phyloP scores from a whole-genome alignment of 176 grass and related monocot species.

The Juncus inflexus region DNA sequence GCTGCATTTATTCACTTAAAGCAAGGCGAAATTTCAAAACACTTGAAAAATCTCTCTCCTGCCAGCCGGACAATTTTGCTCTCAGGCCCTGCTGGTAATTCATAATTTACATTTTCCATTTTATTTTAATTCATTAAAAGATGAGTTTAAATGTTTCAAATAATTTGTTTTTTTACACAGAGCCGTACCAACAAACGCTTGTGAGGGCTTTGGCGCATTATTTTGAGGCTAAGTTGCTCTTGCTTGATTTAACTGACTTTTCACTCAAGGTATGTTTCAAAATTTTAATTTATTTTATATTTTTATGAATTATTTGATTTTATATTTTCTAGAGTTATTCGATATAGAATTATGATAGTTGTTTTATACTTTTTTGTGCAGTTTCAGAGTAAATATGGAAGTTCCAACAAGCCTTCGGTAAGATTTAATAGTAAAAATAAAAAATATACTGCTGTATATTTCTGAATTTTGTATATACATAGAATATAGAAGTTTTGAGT shows the following conservation, averaged over 20 bases:
- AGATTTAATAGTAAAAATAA: conserved; percentile 16
- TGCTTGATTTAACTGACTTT: conserved; percentile 81
- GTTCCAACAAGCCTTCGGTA: conserved; percentile 51
- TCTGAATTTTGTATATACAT: background rate
- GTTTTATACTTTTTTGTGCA: conserved; percentile 23
- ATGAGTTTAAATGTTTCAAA: background rate
- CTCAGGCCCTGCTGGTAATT: conserved; percentile 71
- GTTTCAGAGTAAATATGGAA: conserved; percentile 93
- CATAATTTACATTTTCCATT: background rate
- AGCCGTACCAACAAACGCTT: conserved; percentile 82
- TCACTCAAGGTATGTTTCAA: conserved; percentile 37
- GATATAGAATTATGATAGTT: background rate
- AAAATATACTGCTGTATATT: background rate
- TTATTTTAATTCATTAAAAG: background rate
- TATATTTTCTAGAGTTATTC: too few species aligned
- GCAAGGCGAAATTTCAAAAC: conserved; percentile 61
- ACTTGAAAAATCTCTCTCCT: conserved; percentile 79
- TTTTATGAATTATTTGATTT: too few species aligned
- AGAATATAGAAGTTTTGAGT: too few species aligned
- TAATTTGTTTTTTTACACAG: conserved; percentile 33
- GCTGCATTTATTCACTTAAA: conserved; percentile 84
- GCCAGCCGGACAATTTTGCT: conserved; percentile 81
- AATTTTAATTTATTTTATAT: background rate
- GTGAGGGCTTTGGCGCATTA: conserved; percentile 68
- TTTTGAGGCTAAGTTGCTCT: conserved; percentile 59